Base-by-base conservation (phyloP, 208 protist species). In the Strigomonas culicis region DNA sequence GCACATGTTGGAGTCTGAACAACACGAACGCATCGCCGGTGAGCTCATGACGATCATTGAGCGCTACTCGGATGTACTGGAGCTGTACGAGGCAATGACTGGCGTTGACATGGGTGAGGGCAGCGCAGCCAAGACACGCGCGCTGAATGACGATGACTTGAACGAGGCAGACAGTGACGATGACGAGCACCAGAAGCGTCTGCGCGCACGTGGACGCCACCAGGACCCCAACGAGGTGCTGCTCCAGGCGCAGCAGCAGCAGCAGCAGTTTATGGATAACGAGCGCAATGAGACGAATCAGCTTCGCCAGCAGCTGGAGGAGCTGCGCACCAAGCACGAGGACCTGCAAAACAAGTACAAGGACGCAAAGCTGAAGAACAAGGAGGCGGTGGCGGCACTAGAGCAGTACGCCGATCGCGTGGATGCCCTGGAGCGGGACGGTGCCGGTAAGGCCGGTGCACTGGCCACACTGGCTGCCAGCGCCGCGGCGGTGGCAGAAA, bases 291-390 rank as follows among this genome's bases (percentile, higher is more conserved):
- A 93, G 68, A 75, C 66, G 22, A 68, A 81, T 4, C 31, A 82
- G 57, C 75, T 93, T 27, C 85, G 80, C 46, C 56, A 65, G 41
- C 75, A 94, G 63, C 79, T 93, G n/a, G 86, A 92, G 61, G 82
- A 88, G 30, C 76, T 94, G 11, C 87, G 79, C 50, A 75, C 66
- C 51, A 84, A 92, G 70, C 75, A 94, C 70, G 90, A 92, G 65
- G 79, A 96, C 27, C 64, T 96, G 41, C 85, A 93, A 62, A 90
- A 90, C 69, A 96, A 96, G 72, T 96, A 92, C 78, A 96, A 93
- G 71, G 90, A 96, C 56, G 90, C 87, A 30, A 96, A 96, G 80
- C 61, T 68, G 21, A 94, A 93, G 75, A 96, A 94, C 70, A 94
- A 82, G 72, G 79, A 88, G 57, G 82, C 80, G 1, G 74, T 93